Conservation (phyloP, 345 rosid species). For the Sisymbrium altissimum region DNA sequence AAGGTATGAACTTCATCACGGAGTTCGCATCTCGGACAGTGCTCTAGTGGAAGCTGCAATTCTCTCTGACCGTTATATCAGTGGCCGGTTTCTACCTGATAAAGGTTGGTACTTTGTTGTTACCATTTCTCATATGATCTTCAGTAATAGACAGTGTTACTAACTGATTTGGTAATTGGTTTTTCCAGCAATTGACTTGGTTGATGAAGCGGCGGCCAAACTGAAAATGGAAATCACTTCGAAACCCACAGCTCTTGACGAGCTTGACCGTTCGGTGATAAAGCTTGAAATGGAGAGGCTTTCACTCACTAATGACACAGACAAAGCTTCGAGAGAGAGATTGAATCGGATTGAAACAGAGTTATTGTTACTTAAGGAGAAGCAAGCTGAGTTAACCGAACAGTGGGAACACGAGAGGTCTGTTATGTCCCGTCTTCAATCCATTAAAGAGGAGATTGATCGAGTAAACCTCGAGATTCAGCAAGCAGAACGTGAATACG, state of each 20-base stretch:
- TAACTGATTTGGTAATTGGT: conserved; percentile 29
- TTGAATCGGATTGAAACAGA: conserved; percentile 80
- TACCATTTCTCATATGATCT: not conserved
- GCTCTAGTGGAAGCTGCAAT: conserved; percentile 98
- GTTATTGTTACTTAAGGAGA: conserved; percentile 66
- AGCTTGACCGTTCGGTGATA: conserved; percentile 85
- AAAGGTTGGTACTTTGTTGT: conserved; percentile 56
- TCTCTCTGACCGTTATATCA: conserved; percentile 94
- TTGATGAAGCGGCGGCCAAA: conserved; percentile 99
- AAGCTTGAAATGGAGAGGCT: conserved; percentile 99
- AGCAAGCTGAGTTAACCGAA: conserved; percentile 77
- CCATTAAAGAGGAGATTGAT: conserved; percentile 98
- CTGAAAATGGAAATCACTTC: conserved; percentile 99
- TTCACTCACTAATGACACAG: conserved; percentile 88
- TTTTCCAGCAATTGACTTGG: conserved; percentile 90
- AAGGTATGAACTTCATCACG: conserved; percentile 98
- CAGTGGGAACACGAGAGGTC: conserved; percentile 99
- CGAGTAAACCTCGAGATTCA: conserved; percentile 94
- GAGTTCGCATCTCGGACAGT: conserved; percentile 94
- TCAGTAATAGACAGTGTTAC: not conserved
- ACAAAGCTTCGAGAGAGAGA: conserved; percentile 91
- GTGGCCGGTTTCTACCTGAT: conserved; percentile 96
- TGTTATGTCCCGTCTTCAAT: conserved; percentile 92
- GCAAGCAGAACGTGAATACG: conserved; percentile 98
- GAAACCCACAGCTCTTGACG: conserved; percentile 97